Evolutionary conservation across 169 alveolate genomes (phyloP).

Genomic region (Plasmodium yoelii): DNA sequence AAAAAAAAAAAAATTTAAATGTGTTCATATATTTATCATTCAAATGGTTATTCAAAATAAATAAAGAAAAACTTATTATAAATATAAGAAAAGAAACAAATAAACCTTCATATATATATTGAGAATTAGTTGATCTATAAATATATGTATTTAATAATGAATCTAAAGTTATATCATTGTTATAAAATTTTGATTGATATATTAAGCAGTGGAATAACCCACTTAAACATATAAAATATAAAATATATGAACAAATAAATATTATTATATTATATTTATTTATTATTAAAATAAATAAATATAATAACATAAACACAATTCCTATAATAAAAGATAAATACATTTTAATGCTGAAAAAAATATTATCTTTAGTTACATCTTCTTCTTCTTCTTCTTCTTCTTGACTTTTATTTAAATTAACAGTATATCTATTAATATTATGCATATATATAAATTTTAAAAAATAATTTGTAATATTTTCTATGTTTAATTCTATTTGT

Average conservation of each 20-base stretch:
- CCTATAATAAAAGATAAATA: not conserved
- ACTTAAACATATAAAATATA: conserved; percentile 32
- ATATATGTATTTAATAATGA: conserved; percentile 29
- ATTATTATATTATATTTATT: conserved; percentile 17
- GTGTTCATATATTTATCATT: not conserved
- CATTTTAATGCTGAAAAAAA: not conserved
- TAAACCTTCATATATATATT: conserved; percentile 55
- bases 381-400: too few relatives aligned
- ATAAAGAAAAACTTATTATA: conserved; percentile 20
- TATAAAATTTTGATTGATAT: conserved; percentile 28
- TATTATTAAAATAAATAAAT: conserved; percentile 5
- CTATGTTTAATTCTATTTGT: conserved; percentile 8
- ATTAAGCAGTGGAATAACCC: conserved; percentile 61
- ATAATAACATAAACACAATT: conserved; percentile 12
- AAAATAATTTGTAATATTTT: conserved; percentile 10
- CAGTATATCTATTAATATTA: not conserved
- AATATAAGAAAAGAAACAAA: conserved; percentile 36
- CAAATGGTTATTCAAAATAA: not conserved
- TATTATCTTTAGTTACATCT: not conserved
- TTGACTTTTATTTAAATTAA: too few relatives aligned
- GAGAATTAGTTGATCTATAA: conserved; percentile 61
- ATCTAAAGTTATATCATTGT: conserved; percentile 17
- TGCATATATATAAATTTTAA: conserved; percentile 18
- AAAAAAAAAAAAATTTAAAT: conserved; percentile 11
- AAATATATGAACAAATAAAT: conserved; percentile 32